Evolutionary conservation across 805 yeast species (phyloP).

Genomic region (Peterozyma toletana): DNA sequence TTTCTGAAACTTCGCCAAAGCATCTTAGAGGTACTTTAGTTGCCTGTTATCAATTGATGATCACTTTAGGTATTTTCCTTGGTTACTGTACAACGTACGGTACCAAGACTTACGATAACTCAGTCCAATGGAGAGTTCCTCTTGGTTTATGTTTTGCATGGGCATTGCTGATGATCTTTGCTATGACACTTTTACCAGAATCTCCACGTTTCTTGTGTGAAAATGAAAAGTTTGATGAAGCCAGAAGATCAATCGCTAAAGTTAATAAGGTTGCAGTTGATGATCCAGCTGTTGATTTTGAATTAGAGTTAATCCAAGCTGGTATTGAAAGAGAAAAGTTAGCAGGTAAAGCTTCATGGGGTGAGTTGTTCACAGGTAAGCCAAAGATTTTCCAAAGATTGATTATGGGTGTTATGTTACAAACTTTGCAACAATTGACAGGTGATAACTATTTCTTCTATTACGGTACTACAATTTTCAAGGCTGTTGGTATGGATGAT

Average conservation of each 20-base stretch:
- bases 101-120: slow-evolving; percentile 42
- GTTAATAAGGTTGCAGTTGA: slow-evolving; percentile 51
- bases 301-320: slow-evolving; percentile 47
- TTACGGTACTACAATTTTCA: slow-evolving; percentile 57
- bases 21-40: slow-evolving; percentile 66
- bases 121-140: slow-evolving; percentile 65
- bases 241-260: slow-evolving; percentile 45
- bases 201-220: slow-evolving; percentile 60
- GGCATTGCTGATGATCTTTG: slow-evolving; percentile 42
- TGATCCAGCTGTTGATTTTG: slow-evolving; percentile 46
- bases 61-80: slow-evolving; percentile 63
- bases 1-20: slow-evolving; percentile 66
- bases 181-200: slow-evolving; percentile 59
- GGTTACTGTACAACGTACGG: slow-evolving; percentile 67
- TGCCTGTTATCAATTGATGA: slow-evolving; percentile 61
- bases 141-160: slow-evolving; percentile 42
- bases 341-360: slow-evolving; percentile 64
- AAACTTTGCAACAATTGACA: slow-evolving; percentile 55
- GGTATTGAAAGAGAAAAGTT: slow-evolving; percentile 54
- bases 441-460: slow-evolving; percentile 64
- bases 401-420: slow-evolving; percentile 49
- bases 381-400: slow-evolving; percentile 56
- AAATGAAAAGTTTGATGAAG: slow-evolving; percentile 41
- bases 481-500: slow-evolving; percentile 49
- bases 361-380: slow-evolving; percentile 52